Evolutionary conservation across 805 yeast species (phyloP).

Genomic region (Candida morakotiae): DNA sequence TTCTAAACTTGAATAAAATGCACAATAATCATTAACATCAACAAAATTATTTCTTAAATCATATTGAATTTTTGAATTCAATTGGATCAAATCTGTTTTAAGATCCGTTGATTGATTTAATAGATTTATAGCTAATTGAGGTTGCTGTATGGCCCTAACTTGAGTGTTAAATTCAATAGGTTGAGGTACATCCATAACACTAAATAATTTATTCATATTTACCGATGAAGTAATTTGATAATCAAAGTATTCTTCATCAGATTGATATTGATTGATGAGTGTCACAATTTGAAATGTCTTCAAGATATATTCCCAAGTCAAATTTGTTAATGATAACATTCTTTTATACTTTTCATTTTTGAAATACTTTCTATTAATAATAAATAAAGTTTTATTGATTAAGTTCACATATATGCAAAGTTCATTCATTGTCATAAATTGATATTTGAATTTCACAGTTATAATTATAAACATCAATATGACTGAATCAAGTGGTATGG

Average conservation of each 20-base stretch:
- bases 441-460: conserved; percentile 47
- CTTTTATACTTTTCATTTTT: conserved; percentile 43
- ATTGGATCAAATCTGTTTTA: conserved; percentile 26
- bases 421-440: conserved; percentile 34
- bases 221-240: conserved; percentile 36
- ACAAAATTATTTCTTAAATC: conserved; percentile 41
- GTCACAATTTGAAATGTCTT: conserved; percentile 29
- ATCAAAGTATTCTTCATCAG: conserved; percentile 25
- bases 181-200: conserved; percentile 41
- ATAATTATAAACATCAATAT: conserved; percentile 49
- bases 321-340: conserved; percentile 39
- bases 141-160: neutral
- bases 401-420: conserved; percentile 34
- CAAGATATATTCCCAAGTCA: conserved; percentile 40
- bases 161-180: conserved; percentile 16
- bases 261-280: conserved; percentile 20
- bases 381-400: conserved; percentile 39
- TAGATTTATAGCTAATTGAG: conserved; percentile 1
- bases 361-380: conserved; percentile 41
- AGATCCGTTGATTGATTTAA: conserved; percentile 8
- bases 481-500: conserved; percentile 59
- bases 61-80: conserved; percentile 35
- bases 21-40: conserved; percentile 42
- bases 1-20: conserved; percentile 39
- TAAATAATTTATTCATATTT: conserved; percentile 38